These are phyloP conservation scores for Phytopythium ostracodes DNA, from an alignment of 352 stramenopile species.

Conservation along the genomic window DNA sequence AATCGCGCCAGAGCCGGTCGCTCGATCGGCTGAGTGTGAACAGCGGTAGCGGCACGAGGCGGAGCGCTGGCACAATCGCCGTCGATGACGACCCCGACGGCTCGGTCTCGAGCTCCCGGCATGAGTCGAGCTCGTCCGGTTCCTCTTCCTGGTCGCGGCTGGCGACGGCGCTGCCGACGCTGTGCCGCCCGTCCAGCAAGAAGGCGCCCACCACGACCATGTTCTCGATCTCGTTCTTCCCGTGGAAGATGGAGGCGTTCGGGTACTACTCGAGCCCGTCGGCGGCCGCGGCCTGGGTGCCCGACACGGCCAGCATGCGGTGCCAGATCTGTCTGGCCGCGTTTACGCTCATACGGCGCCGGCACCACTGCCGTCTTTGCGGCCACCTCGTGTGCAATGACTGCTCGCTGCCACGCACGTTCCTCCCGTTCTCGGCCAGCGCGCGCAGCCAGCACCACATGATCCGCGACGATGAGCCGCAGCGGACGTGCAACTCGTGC, in stretches of 20 bases:
- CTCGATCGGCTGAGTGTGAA: neutral
- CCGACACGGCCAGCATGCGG: constrained; percentile 52
- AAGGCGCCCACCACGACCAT: constrained; percentile 26
- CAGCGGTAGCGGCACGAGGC: neutral
- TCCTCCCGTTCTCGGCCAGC: constrained; percentile 50
- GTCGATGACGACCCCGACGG: constrained; percentile 3
- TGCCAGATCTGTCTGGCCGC: constrained; percentile 57
- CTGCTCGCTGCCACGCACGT: constrained; percentile 64
- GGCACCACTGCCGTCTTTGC: constrained; percentile 85
- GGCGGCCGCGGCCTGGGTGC: constrained; percentile 68
- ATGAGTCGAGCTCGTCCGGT: neutral
- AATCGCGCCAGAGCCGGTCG: neutral
- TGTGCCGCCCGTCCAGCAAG: constrained; percentile 6
- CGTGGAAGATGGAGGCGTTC: constrained; percentile 66
- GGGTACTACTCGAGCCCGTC: constrained; percentile 68
- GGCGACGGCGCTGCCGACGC: neutral
- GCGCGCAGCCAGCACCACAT: constrained; percentile 53
- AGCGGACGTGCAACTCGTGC: constrained; percentile 70
- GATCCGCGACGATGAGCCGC: constrained; percentile 61
- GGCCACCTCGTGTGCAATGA: constrained; percentile 66
- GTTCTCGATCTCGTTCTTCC: constrained; percentile 76
- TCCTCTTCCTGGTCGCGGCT: neutral
- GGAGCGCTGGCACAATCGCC: neutral
- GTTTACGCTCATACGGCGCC: constrained; percentile 59
- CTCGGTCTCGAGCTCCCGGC: neutral